Evolutionary conservation across 768 basidiomycete genomes (phyloP), one percentile per base, ranked within the genome.

Genomic region (Leccinum sublutescens): DNA sequence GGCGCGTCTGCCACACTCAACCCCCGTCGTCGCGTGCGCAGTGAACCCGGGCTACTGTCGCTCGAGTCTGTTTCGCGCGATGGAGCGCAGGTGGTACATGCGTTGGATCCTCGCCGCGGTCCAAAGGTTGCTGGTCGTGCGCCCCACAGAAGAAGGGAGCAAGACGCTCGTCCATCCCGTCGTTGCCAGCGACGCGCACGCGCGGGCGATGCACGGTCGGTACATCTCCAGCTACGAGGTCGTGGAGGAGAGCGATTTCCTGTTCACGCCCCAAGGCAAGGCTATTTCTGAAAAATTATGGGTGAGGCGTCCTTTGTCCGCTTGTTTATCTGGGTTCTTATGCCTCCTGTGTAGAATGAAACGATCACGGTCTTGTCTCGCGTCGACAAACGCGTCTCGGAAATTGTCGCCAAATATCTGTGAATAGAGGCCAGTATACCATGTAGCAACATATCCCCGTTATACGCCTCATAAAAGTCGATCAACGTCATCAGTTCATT

Each of bases 41-140:
- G 67, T 73, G 21, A 63, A 71, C 50, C 73, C 77, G 1, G 75
- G 76, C 2, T 71, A 67, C 53, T 75, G 72, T 36, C 33, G 60
- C 34, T 75, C 75, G 11, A 52, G 53, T 7, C 61, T 77, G 6
- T 63, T 62, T 23, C 68, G 72, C 38, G 61, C 59, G 6, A 15
- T 52, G 12, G 61, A 69, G n/a, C 25, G 31, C 38, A 55, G 27
- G n/a, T 52, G 65, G 56, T 61, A 54, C 40, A 5, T 43, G n/a
- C 19, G 53, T 3, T 62, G 52, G 38, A 2, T 62, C 17, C 21
- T 59, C 12, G 27, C 53, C 7, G 5, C 61, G 17, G 47, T 65
- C 34, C 60, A 58, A 36, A 45, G 7, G 2, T 12, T 65, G 33
- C 14, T 74, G 5, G 43, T 17, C 25, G 71, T 66, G 5, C 66